These are phyloP conservation scores for Gloeostereum incarnatum DNA, from an alignment of 768 basidiomycete genomes.

Conservation along the genomic window DNA sequence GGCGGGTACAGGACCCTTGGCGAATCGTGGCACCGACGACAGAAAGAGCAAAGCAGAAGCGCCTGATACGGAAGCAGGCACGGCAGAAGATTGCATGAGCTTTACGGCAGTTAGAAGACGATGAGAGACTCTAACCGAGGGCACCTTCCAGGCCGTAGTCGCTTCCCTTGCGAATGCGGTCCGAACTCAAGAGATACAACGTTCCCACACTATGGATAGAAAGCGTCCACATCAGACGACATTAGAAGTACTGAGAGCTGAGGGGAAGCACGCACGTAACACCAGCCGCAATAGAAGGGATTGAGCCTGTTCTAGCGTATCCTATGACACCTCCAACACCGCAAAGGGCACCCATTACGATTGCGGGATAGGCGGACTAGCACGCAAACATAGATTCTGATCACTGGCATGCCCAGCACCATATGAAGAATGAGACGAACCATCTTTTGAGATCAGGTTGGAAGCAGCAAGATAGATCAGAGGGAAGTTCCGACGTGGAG, in stretches of 20 bases:
- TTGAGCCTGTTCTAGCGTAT: constrained; percentile 60
- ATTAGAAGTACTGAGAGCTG: background rate
- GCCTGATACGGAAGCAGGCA: constrained; percentile 27
- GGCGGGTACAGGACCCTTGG: constrained; percentile 68
- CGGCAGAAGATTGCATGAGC: background rate
- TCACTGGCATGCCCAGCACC: too few relatives aligned
- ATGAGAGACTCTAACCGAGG: constrained; percentile 41
- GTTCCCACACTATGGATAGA: constrained; percentile 79
- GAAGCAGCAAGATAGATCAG: background rate
- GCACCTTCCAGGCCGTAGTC: constrained; percentile 72
- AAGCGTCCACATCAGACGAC: constrained; percentile 54
- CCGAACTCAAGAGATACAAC: constrained; percentile 73
- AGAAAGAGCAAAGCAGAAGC: constrained; percentile 69
- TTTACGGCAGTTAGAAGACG: background rate
- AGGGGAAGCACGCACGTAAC: constrained; percentile 45
- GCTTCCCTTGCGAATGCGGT: constrained; percentile 64
- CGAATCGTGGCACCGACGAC: constrained; percentile 63
- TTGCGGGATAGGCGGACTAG: constrained; percentile 78
- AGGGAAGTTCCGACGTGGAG: background rate
- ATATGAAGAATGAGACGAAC: background rate
- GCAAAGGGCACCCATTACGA: constrained; percentile 68
- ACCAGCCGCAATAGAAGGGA: constrained; percentile 80
- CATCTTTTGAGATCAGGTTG: background rate
- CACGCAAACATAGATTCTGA: too few relatives aligned
- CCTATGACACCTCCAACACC: constrained; percentile 71